Evolutionary conservation across 306 rosid genomes (phyloP), one percentile per base, ranked within the genome.

Genomic region (Prinsepia uniflora): DNA sequence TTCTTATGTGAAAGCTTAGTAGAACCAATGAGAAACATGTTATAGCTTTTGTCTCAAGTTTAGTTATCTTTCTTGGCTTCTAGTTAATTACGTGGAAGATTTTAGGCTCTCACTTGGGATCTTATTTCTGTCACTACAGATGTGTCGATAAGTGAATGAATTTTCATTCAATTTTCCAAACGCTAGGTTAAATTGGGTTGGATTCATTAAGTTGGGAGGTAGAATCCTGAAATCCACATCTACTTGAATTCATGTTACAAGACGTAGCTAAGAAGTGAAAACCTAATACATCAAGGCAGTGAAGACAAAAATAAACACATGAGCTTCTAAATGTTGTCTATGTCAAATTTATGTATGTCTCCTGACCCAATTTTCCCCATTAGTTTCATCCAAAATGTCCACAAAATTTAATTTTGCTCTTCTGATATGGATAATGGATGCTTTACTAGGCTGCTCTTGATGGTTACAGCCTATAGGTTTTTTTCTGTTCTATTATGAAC

Each of bases 41-140:
- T 8, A 12, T 5, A 41, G 42, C 52, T 55, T 12, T 53, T 5
- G n/a, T 58, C 40, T 68, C 5, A 52, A 40, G 45, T 39, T 53
- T 2, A 68, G 62, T 10, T 56, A 55, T 54, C 55, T 52, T 18
- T 49, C 10, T 14, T 69, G 73, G 55, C 73, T 69, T 68, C 3
- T 39, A 24, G 42, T 15, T 54, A 36, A 13, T 39, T 7, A 14
- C 43, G 13, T 22, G 44, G 22, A 70, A 42, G 45, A 20, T 13
- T 50, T 63, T 24, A n/a, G 24, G 12, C 4, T 24, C 65, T 30
- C 19, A 36, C n/a, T 17, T 46, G 50, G 42, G 41, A 17, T 74
- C 55, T 34, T 46, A 36, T 10, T 34, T 52, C 11, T 72, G 14
- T 50, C 8, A 8, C 57, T 55, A n/a, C 42, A 58, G 40, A 58